Evolutionary conservation across 2,329 filamentous ascomycete genomes (phyloP), one percentile per base, ranked within the genome.

Genomic region (Zarea fungicola): DNA sequence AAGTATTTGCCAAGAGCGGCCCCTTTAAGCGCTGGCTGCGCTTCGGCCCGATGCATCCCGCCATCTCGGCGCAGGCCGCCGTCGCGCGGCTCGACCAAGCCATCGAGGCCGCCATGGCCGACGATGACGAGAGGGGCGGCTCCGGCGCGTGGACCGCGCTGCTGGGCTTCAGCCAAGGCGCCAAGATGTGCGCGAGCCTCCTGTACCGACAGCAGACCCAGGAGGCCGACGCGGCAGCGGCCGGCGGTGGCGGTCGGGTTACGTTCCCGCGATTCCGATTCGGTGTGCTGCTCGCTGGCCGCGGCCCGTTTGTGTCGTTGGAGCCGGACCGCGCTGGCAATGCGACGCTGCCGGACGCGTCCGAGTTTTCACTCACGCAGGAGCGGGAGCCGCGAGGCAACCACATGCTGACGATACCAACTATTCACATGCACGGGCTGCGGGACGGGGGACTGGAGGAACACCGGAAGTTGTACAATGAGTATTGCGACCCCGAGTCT

Each of bases 91-190:
- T 71, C 37, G 64, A 71, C 50, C 50, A 55, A 26, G 50, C 58
- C 19, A 56, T 75, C 4, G 55, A 57, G 28, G 57, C 53, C 6
- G 71, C 73, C 25, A 78, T 81, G 69, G 64, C 64, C 10, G 65
- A 60, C 5, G 77, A 81, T 58, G 66, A 77, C 57, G 28, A 39
- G 6, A 37, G 31, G 4, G 54, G 49, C 11, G 76, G 65, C 1
- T 73, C 67, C 0, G 79, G 80, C 0, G 63, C 69, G 6, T 80
- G 76, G 70, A 75, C 81, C 6, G 81, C 65, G 0, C 46, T 83
- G 7, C 55, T 84, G 48, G 81, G 81, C 0, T 84, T 84, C 63
- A 82, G 78, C 56, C 80, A 84, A 58, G 80, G 81, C 42, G 78
- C 77, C 9, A 81, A 78, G 62, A 51, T 82, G 5, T 72, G 71